phyloP scores from a whole-genome alignment of 495 filamentous ascomycete species.

The Daldinia concentrica region DNA sequence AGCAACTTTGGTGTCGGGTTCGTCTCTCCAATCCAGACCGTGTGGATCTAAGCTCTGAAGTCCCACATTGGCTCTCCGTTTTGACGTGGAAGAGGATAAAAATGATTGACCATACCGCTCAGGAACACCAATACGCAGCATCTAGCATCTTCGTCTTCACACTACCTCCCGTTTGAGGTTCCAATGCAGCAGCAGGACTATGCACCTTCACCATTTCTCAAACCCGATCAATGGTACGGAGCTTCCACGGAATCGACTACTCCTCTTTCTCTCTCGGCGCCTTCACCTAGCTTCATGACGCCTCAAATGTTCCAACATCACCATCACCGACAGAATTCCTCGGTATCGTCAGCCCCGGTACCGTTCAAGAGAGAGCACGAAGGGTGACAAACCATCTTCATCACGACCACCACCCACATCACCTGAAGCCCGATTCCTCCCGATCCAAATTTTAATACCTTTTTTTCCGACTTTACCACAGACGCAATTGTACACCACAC shows the following conservation, averaged over 20 bases:
- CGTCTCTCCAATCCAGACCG: constrained; percentile 63
- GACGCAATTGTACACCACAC: constrained; percentile 60
- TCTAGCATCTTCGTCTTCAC: constrained; percentile 43
- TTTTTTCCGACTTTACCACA: constrained; percentile 51
- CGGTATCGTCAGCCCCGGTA: constrained; percentile 42
- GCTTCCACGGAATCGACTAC: constrained; percentile 51
- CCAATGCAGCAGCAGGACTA: constrained; percentile 36
- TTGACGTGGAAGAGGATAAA: constrained; percentile 48
- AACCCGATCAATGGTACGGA: constrained; percentile 49
- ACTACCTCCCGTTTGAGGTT: constrained; percentile 50
- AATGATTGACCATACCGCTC: constrained; percentile 60
- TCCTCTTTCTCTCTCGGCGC: constrained; percentile 41
- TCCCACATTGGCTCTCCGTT: constrained; percentile 49
- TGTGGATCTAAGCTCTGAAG: constrained; percentile 59
- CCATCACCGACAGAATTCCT: constrained; percentile 45
- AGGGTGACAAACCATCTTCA: constrained; percentile 19
- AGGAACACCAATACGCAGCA: constrained; percentile 55
- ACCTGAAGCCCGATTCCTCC: constrained; percentile 28
- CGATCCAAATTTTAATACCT: constrained; percentile 30
- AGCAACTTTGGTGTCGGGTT: constrained; percentile 64
- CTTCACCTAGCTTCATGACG: constrained; percentile 40
- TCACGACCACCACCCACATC: constrained; percentile 8
- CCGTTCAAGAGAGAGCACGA: constrained; percentile 45
- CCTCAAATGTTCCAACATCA: constrained; percentile 38
- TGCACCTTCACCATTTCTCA: constrained; percentile 52